phyloP scores from a whole-genome alignment of 257 asterid species.

The Rubia yunnanensis region DNA sequence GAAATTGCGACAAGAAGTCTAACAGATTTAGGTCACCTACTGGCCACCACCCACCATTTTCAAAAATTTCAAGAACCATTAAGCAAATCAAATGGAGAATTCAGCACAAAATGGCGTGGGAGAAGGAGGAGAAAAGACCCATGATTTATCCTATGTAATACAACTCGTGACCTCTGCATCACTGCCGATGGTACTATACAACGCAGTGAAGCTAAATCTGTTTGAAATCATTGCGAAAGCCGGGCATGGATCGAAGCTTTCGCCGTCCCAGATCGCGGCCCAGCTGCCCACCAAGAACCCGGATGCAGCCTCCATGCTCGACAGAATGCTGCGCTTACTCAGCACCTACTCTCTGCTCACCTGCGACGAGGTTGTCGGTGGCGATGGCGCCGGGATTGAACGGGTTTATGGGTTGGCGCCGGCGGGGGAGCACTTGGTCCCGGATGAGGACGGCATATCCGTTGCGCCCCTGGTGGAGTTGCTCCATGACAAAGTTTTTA shows the following conservation, averaged over 20 bases:
- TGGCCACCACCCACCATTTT: neutral
- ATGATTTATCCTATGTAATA: neutral
- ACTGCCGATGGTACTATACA: conserved; percentile 10
- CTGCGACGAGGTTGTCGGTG: conserved; percentile 6
- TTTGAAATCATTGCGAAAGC: conserved; percentile 9
- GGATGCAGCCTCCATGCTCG: conserved; percentile 10
- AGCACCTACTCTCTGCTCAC: conserved; percentile 4
- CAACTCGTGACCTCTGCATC: conserved; percentile 8
- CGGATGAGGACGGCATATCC: conserved; percentile 9
- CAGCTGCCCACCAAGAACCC: conserved; percentile 3
- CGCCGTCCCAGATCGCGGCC: conserved; percentile 1
- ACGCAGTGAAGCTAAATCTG: conserved; percentile 6
- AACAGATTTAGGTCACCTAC: neutral
- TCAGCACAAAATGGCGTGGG: neutral
- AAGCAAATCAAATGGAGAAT: conserved; percentile 1
- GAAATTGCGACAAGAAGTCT: too few species aligned
- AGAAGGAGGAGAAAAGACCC: neutral
- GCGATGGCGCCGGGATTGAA: neutral
- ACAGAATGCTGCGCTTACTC: conserved; percentile 10
- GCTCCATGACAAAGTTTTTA: conserved; percentile 8
- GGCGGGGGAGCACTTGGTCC: neutral
- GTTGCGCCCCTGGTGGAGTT: conserved; percentile 2
- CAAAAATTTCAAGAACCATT: neutral
- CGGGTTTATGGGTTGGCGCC: conserved; percentile 11
- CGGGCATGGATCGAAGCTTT: conserved; percentile 1